Conservation (phyloP, 352 stramenopile genomes). For the Phytopythium boreale region DNA sequence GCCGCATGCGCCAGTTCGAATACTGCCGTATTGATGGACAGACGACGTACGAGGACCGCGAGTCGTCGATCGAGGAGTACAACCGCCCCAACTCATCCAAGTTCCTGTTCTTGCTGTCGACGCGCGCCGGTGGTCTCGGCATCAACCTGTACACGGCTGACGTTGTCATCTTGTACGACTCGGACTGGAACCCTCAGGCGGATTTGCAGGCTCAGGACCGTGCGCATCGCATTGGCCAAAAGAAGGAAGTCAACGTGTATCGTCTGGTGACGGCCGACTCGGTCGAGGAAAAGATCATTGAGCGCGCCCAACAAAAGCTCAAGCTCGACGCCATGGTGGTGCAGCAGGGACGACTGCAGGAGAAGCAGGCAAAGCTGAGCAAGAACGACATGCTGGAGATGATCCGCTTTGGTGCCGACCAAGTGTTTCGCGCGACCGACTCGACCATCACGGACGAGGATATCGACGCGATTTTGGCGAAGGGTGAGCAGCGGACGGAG, state of each 20-base stretch:
- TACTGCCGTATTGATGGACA: constrained; percentile 89
- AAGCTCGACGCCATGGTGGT: constrained; percentile 88
- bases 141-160: constrained; percentile 99
- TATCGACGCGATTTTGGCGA: constrained; percentile 97
- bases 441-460: constrained; percentile 97
- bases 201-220: constrained; percentile 95
- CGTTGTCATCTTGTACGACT: constrained; percentile 98
- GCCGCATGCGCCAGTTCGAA: constrained; percentile 90
- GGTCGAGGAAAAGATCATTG: constrained; percentile 99
- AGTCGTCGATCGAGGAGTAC: constrained; percentile 91
- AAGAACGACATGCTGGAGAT: constrained; percentile 97
- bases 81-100: constrained; percentile 95
- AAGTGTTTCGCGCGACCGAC: constrained; percentile 96
- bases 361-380: constrained; percentile 91
- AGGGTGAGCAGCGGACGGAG: constrained; percentile 81
- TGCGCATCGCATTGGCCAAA: constrained; percentile 98
- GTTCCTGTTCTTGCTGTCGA: constrained; percentile 98
- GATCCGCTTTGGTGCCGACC: constrained; percentile 97
- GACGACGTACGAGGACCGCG: constrained; percentile 84
- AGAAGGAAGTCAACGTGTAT: constrained; percentile 97
- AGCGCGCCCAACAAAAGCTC: constrained; percentile 97
- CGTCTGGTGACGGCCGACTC: constrained; percentile 94
- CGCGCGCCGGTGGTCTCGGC: constrained; percentile 94
- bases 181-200: constrained; percentile 98
- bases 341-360: constrained; percentile 80